Base-by-base conservation (phyloP, 495 filamentous ascomycete species). In the Neurospora sp. region DNA sequence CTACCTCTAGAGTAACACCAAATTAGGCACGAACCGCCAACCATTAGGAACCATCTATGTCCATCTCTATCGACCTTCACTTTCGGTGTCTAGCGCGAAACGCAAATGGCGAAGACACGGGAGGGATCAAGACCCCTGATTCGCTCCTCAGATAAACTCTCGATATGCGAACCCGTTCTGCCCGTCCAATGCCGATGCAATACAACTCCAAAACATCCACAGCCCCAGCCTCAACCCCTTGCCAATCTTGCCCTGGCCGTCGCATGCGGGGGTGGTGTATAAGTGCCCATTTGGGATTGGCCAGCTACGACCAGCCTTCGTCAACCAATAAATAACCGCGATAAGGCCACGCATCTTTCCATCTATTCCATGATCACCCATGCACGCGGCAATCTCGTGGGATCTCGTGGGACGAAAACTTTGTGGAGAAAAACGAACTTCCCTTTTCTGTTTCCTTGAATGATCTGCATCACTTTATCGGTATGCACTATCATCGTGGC, bases 261-360 rank as follows among this genome's bases (percentile, higher is more conserved):
- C 7, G 53, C 48, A 59, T 12, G 14, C 1, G 20, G 20, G 20
- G 48, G 20, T 46, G 14, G 18, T 66, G 53, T 66, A 66, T 66
- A 66, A 66, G 53, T 61, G 53, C 53, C 53, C 2, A 1, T 12
- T 4, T 16, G 53, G 53, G 53, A 66, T 66, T 66, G 53, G 53
- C 27, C 7, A 66, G 2, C 11, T 10, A 5, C 1, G 10, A 53
- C 46, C 46, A 53, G 4, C 46, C 53, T 37, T 31, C 0, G 14
- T 37, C 53, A 1, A 8, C 70, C 42, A 68, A 27, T 68, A 44
- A 48, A 72, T 61, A 44, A 37, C 39, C 74, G 42, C 71, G 71
- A 75, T 68, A 73, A 72, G 69, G 14, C 69, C 77, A 77, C 77
- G 77, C 53, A 66, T 66, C 53, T 66, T 14, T 16, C 27, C 53